Percentiles rank a stretch among this genome's conserved stretches.
Evolutionary conservation across 1,139 yeast species (phyloP).

Genomic region (Candida albicans): DNA sequence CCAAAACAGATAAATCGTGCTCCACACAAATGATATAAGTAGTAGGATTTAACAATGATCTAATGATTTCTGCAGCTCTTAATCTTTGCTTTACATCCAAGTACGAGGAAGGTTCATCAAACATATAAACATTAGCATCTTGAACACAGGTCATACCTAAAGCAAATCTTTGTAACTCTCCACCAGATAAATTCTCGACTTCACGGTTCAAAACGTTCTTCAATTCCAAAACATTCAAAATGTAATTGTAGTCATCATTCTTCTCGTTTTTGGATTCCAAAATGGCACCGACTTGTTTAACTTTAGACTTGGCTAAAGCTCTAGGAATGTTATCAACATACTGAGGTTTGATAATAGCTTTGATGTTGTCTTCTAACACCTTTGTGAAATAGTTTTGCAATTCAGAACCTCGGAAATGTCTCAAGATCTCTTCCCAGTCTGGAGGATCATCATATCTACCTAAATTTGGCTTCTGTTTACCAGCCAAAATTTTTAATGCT

Average conservation of each 20-base stretch:
- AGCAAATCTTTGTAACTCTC: slow-evolving; percentile 97
- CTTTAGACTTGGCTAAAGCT: slow-evolving; percentile 85
- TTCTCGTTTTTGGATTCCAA: slow-evolving; percentile 75
- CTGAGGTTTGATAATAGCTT: slow-evolving; percentile 96
- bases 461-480: slow-evolving; percentile 94
- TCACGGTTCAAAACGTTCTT: slow-evolving; percentile 77
- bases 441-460: slow-evolving; percentile 96
- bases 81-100: slow-evolving; percentile 98
- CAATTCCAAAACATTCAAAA: slow-evolving; percentile 71
- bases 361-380: slow-evolving; percentile 87
- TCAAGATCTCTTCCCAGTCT: slow-evolving; percentile 92
- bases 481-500: slow-evolving; percentile 97
- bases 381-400: slow-evolving; percentile 94
- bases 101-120: slow-evolving; percentile 98
- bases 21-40: slow-evolving; percentile 92
- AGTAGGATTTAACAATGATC: slow-evolving; percentile 75
- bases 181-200: slow-evolving; percentile 89
- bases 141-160: slow-evolving; percentile 97
- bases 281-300: slow-evolving; percentile 83
- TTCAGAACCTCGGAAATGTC: slow-evolving; percentile 93
- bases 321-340: slow-evolving; percentile 96
- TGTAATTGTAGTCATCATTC: slow-evolving; percentile 56
- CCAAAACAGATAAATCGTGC: slow-evolving; percentile 96
- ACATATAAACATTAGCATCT: slow-evolving; percentile 94
- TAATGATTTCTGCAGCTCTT: slow-evolving; percentile 91